phyloP scores from a whole-genome alignment of 2,329 filamentous ascomycete species.

The Aspergillus calidoustus region DNA sequence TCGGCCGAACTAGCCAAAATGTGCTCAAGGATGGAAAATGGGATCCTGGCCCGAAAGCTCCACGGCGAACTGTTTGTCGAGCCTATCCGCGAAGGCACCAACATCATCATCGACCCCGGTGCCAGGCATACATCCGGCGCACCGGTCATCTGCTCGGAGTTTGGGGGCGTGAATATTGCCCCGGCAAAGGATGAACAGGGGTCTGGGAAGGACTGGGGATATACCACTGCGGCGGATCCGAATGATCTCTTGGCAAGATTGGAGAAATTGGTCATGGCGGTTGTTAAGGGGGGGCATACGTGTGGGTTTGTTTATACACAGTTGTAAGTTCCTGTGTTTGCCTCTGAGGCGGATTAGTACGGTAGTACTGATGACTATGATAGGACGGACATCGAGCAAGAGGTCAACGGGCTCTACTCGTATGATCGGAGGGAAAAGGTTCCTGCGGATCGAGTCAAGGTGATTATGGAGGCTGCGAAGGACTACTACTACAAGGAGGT shows the following conservation, averaged over 20 bases:
- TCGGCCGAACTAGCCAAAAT: slow-evolving; percentile 59
- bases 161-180: slow-evolving; percentile 70
- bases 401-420: slow-evolving; percentile 69
- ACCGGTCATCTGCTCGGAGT: slow-evolving; percentile 69
- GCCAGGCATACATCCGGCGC: slow-evolving; percentile 58
- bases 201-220: slow-evolving; percentile 65
- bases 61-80: slow-evolving; percentile 61
- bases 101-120: slow-evolving; percentile 50
- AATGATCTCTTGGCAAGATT: slow-evolving; percentile 64
- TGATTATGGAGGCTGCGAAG: slow-evolving; percentile 60
- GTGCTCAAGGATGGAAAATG: slow-evolving; percentile 55
- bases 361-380: not conserved
- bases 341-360: no score
- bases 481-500: slow-evolving; percentile 48
- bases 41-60: slow-evolving; percentile 59
- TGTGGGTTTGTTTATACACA: slow-evolving; percentile 72
- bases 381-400: slow-evolving; percentile 66
- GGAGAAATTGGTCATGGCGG: slow-evolving; percentile 62
- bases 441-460: slow-evolving; percentile 60
- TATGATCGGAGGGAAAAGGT: slow-evolving; percentile 67
- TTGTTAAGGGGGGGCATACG: slow-evolving; percentile 60
- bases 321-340: slow-evolving; percentile 51
- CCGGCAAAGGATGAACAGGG: slow-evolving; percentile 46
- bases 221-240: slow-evolving; percentile 67
- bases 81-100: slow-evolving; percentile 41